Percentiles rank a stretch among this genome's conserved stretches.
Evolutionary conservation across 2,329 filamentous ascomycete species (phyloP).

Genomic region (Ascocoryne sarcoides): DNA sequence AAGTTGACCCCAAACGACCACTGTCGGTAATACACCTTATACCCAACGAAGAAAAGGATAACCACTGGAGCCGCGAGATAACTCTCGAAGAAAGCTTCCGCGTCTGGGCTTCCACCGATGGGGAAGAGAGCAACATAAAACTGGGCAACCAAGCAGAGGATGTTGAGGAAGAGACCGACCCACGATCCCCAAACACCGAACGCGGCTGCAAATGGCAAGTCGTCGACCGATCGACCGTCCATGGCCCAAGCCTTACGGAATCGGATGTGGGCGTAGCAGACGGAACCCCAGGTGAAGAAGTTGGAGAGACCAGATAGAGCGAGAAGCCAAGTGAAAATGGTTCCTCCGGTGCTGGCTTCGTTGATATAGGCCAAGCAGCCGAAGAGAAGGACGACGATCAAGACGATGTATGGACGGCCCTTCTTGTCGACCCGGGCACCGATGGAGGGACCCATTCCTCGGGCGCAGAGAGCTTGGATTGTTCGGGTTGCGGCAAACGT

Average conservation of each 20-base stretch:
- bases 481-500: conserved; percentile 89
- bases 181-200: conserved; percentile 59
- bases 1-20: conserved; percentile 23
- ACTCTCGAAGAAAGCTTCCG: conserved; percentile 29
- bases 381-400: conserved; percentile 43
- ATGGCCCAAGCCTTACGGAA: conserved; percentile 54
- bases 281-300: conserved; percentile 68
- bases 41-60: conserved; percentile 49
- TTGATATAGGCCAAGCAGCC: conserved; percentile 52
- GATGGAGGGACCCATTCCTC: conserved; percentile 69
- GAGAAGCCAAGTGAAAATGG: conserved; percentile 56
- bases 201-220: conserved; percentile 39
- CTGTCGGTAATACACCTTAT: conserved; percentile 47
- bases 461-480: conserved; percentile 79
- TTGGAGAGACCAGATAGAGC: conserved; percentile 64
- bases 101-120: conserved; percentile 36
- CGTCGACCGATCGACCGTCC: conserved; percentile 43
- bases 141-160: conserved; percentile 55
- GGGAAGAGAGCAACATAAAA: conserved; percentile 39
- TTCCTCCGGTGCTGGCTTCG: conserved; percentile 33
- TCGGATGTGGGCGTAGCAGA: conserved; percentile 56
- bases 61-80: conserved; percentile 52
- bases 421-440: conserved; percentile 74
- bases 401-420: conserved; percentile 59
- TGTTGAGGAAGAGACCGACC: conserved; percentile 58